Evolutionary conservation across 352 stramenopile species (phyloP).

Genomic region (Aphanomyces astaci): DNA sequence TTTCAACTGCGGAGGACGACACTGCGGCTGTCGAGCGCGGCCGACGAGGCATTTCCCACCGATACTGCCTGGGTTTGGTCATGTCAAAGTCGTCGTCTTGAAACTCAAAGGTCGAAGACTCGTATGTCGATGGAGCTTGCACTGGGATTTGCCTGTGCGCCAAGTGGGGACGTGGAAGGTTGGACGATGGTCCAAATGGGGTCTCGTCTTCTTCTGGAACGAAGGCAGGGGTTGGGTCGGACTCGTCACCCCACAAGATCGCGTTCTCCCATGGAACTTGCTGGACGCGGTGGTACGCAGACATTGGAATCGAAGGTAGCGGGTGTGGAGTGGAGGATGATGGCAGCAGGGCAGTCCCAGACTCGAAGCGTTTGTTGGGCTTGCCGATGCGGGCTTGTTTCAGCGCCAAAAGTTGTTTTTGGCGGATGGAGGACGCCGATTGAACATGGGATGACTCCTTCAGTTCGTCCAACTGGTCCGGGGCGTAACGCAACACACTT

Average conservation of each 20-base stretch:
- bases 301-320: conserved; percentile 30
- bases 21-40: not conserved
- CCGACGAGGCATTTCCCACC: conserved; percentile 44
- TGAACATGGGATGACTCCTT: not conserved
- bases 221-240: conserved; percentile 25
- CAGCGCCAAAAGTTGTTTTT: not conserved
- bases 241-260: conserved; percentile 65
- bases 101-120: not conserved
- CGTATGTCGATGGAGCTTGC: not conserved
- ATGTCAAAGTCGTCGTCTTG: conserved; percentile 53
- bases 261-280: conserved; percentile 74
- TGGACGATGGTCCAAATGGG: conserved; percentile 11
- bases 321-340: conserved; percentile 26
- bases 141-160: not conserved
- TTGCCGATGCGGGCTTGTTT: conserved; percentile 42
- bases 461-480: not conserved
- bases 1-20: not conserved
- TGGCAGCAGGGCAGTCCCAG: conserved; percentile 53
- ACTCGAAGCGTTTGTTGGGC: conserved; percentile 60
- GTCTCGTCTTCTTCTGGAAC: conserved; percentile 50
- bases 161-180: not conserved
- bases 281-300: conserved; percentile 71
- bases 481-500: not conserved
- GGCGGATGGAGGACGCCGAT: not conserved
- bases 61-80: conserved; percentile 63